Evolutionary conservation across 306 rosid species (phyloP).

Genomic region (Fragaria ananassa): DNA sequence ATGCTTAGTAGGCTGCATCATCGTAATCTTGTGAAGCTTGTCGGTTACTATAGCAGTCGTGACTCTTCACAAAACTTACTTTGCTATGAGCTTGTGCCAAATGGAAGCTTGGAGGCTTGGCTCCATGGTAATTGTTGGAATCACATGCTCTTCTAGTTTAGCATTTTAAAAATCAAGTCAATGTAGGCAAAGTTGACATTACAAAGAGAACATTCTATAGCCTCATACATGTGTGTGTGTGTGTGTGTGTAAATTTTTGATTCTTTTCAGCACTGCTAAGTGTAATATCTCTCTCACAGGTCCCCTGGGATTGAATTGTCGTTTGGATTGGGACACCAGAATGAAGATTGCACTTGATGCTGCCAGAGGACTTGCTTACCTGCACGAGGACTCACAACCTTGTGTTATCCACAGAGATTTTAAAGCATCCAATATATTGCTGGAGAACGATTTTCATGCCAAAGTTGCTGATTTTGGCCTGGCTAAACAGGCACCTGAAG

Average conservation of each 20-base stretch:
- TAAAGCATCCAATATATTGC: constrained; percentile 93
- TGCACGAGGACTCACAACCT: constrained; percentile 97
- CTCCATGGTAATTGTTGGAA: constrained; percentile 72
- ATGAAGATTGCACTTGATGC: constrained; percentile 99
- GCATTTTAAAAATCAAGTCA: not conserved
- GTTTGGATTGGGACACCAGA: constrained; percentile 96
- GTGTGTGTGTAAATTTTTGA: constrained; percentile 56
- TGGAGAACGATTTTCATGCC: constrained; percentile 85
- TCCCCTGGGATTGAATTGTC: constrained; percentile 88
- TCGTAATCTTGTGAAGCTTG: constrained; percentile 91
- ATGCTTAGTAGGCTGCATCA: constrained; percentile 99
- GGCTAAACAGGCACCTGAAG: constrained; percentile 60
- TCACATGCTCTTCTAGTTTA: constrained; percentile 16
- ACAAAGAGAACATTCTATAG: not conserved
- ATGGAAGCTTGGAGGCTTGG: constrained; percentile 99
- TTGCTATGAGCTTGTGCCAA: constrained; percentile 96
- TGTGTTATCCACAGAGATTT: constrained; percentile 95
- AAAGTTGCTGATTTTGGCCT: constrained; percentile 99
- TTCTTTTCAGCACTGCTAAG: not conserved
- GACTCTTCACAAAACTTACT: constrained; percentile 88
- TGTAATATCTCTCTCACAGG: constrained; percentile 41
- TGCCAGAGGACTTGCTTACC: constrained; percentile 93
- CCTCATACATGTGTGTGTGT: not conserved
- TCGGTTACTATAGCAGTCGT: constrained; percentile 81
- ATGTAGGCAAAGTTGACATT: not conserved